Conservation (phyloP, 106 monocot species). For the Vanilla planifolia region DNA sequence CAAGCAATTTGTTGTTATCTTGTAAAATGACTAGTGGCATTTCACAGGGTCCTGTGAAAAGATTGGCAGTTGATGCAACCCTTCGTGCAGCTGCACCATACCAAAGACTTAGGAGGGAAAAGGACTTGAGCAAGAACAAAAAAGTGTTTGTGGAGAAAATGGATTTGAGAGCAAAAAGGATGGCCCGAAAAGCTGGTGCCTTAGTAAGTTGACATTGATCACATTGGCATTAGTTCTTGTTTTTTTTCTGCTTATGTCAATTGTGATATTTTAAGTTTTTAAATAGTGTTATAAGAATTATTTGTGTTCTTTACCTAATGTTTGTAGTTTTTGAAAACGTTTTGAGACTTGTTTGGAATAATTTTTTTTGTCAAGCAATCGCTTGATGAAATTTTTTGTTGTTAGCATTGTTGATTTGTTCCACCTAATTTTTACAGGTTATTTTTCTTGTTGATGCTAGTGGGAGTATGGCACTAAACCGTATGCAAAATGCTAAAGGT, state of each 20-base stretch:
- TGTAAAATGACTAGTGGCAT: slow-evolving; percentile 2
- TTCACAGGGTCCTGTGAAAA: slow-evolving; percentile 80
- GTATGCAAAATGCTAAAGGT: slow-evolving; percentile 99
- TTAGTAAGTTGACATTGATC: slow-evolving; percentile 38
- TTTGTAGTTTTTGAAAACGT: neutral
- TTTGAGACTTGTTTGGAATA: slow-evolving; percentile 4
- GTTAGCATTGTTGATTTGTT: neutral
- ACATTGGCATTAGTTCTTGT: neutral
- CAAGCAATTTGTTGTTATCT: too few relatives aligned
- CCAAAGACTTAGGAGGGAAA: slow-evolving; percentile 86
- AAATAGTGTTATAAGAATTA: neutral
- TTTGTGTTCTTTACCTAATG: neutral
- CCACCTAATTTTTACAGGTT: slow-evolving; percentile 42
- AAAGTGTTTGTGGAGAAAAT: slow-evolving; percentile 94
- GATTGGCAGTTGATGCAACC: slow-evolving; percentile 98
- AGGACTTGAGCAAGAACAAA: slow-evolving; percentile 46
- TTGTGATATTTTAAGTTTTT: neutral
- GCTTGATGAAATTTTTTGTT: slow-evolving; percentile 2
- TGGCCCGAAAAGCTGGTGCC: slow-evolving; percentile 97
- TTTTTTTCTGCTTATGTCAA: slow-evolving; percentile 1
- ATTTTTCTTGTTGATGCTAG: slow-evolving; percentile 99
- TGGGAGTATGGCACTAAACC: slow-evolving; percentile 99
- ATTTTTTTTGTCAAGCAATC: neutral
- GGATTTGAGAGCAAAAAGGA: slow-evolving; percentile 99
- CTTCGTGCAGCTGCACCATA: slow-evolving; percentile 99